Conservation (phyloP, 176 grass and related monocot species). For the Hsuehochloa calcarea region DNA sequence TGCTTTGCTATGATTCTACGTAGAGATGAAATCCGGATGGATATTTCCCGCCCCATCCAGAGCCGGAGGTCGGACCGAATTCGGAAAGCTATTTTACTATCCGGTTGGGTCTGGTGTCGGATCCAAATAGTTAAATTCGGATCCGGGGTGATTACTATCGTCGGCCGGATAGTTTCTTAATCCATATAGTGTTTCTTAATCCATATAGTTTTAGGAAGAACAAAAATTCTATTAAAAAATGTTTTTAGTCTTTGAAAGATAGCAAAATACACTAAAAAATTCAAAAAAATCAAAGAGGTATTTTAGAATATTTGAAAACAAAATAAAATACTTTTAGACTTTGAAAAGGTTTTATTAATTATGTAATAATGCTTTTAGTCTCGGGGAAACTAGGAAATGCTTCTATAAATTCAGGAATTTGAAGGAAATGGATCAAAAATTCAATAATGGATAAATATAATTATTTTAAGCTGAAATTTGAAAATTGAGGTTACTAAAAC, state of each 20-base stretch:
- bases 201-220: background rate
- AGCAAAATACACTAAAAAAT: no score
- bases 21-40: no score
- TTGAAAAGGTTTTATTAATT: background rate
- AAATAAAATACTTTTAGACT: background rate
- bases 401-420: background rate
- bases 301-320: background rate
- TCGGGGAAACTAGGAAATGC: background rate
- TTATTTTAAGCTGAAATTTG: no score
- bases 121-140: no score
- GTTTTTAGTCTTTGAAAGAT: background rate
- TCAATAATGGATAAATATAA: background rate
- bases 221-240: background rate
- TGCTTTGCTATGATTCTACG: background rate
- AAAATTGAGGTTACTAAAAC: no score
- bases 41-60: background rate
- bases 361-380: background rate
- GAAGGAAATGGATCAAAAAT: background rate
- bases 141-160: no score
- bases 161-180: background rate
- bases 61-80: background rate
- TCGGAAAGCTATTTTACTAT: background rate
- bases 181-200: background rate
- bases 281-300: background rate
- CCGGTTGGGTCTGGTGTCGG: accelerated